These are phyloP conservation scores for Mycothermus thermophilus DNA, from an alignment of 495 filamentous ascomycete species.

Conservation along the genomic window DNA sequence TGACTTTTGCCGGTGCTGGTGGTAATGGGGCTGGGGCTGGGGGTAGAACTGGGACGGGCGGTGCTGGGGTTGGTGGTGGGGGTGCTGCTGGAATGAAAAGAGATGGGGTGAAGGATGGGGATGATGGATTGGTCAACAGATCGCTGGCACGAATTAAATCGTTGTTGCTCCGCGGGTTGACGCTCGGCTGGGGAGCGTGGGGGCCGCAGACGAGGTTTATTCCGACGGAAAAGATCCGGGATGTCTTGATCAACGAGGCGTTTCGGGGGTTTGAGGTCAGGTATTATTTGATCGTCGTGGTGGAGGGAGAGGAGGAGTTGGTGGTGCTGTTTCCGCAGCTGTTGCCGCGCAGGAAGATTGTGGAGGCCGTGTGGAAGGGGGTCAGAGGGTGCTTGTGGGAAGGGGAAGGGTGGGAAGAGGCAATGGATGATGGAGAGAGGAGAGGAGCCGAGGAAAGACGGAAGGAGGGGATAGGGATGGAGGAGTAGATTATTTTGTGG, in stretches of 20 bases:
- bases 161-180: too few relatives aligned
- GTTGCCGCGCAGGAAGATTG: conserved; percentile 50
- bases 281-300: conserved; percentile 80
- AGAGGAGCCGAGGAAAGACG: neutral
- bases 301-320: conserved; percentile 76
- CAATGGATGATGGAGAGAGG: conserved; percentile 2
- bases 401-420: conserved; percentile 22
- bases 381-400: conserved; percentile 65
- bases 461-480: neutral
- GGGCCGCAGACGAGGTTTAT: conserved; percentile 60
- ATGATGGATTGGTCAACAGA: too few relatives aligned
- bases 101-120: too few relatives aligned
- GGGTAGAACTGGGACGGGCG: neutral
- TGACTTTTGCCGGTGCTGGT: too few relatives aligned
- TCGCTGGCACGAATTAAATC: too few relatives aligned
- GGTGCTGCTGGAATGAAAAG: too few relatives aligned
- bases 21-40: neutral
- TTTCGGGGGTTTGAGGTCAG: conserved; percentile 86
- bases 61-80: conserved; percentile 16
- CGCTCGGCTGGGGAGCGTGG: conserved; percentile 7
- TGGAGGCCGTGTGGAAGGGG: conserved; percentile 81
- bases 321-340: conserved; percentile 87
- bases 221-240: conserved; percentile 77
- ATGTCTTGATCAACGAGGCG: conserved; percentile 90
- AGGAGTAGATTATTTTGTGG: neutral